Percentiles rank a stretch among this genome's conserved stretches.
These are phyloP conservation scores for Volvox carteri DNA, from an alignment of 163 green algal species.

Conservation along the genomic window DNA sequence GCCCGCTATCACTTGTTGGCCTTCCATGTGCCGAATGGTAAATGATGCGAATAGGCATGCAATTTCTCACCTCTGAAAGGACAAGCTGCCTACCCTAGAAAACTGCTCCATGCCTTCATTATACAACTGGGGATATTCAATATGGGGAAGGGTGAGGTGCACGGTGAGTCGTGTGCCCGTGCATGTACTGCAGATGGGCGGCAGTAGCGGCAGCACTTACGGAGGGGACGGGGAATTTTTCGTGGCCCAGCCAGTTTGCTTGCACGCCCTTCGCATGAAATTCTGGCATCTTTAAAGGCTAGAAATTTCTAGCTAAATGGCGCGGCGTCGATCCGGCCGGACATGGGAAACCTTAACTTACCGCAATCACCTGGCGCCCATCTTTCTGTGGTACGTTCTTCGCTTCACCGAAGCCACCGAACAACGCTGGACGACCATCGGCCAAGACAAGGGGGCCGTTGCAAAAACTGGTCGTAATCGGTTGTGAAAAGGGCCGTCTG, in stretches of 20 bases:
- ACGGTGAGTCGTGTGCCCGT: no score
- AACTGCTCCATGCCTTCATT: neutral
- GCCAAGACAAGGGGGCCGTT: slow-evolving; percentile 5
- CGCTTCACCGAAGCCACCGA: neutral
- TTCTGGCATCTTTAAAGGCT: no score
- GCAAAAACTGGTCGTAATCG: neutral
- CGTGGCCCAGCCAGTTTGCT: neutral
- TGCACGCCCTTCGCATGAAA: no score
- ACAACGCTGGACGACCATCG: neutral
- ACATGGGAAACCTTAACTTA: neutral
- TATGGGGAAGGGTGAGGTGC: neutral
- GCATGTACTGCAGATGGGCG: neutral
- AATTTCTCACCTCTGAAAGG: neutral
- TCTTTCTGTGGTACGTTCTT: neutral
- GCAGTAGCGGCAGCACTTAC: neutral
- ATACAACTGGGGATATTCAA: neutral
- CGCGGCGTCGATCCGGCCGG: neutral
- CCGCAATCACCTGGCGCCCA: neutral
- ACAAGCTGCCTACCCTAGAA: neutral
- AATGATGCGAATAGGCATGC: no score
- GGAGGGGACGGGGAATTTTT: neutral
- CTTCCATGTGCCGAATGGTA: no score
- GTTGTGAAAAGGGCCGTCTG: neutral
- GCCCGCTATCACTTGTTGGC: no score
- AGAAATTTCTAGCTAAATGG: neutral